Base-by-base conservation (phyloP, 2,329 filamentous ascomycete species). In the Sporothrix luriei region DNA sequence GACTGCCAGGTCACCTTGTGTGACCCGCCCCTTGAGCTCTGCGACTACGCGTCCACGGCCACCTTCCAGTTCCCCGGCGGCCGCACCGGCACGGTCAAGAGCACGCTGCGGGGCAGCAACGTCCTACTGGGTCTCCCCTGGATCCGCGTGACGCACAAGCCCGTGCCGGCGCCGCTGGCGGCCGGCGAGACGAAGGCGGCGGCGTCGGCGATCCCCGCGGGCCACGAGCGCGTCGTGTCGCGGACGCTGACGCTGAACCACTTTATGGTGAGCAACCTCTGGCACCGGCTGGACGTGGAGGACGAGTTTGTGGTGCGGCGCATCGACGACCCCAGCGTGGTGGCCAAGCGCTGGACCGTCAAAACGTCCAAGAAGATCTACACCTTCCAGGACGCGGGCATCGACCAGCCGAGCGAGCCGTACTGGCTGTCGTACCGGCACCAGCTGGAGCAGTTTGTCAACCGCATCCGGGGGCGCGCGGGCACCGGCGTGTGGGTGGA, bases 361-460 rank as follows among this genome's bases (percentile, higher is more conserved):
- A 74, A 74, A 67, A 55, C 64, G 62, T 74, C 74, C 13, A 76
- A 75, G 64, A 79, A 79, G 73, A 76, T 77, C 1, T 81, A 81
- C 70, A 78, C 78, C 2, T 78, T 75, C 71, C 69, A 71, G 16
- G 78, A 80, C 13, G 77, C 75, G 7, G 78, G 78, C 5, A 62
- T 75, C 6, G 69, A 71, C 26, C 72, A 75, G 52, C 74, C 76
- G 3, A 76, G 78, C 11, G 77, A 80, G 74, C 73, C 74, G 1
- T 80, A 75, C 68, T 84, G 82, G 82, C 76, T 77, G 40, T 79
- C 80, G 16, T 84, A 83, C 73, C 78, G 81, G 9, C 77, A 83
- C 73, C 79, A 82, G 77, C 77, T 85, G 40, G 82, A 85, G 74
- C 77, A 80, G 70, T 85, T 85, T 73, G 81, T 84, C 14, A 80